These are phyloP conservation scores for Phytophthora fragariae DNA, from an alignment of 352 stramenopile species.

Conservation along the genomic window DNA sequence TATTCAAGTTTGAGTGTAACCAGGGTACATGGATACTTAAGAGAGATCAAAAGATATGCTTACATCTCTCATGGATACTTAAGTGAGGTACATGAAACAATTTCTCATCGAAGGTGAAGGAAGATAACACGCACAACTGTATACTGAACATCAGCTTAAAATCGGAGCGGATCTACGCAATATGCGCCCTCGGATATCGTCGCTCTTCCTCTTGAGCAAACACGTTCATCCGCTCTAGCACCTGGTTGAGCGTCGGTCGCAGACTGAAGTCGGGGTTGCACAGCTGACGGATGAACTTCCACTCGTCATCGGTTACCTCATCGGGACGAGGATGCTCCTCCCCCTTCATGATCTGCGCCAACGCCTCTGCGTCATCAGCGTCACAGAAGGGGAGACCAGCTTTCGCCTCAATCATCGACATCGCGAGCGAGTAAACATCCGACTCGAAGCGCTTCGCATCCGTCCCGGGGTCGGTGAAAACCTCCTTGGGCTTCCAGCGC, in stretches of 20 bases:
- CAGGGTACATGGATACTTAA: too few species aligned
- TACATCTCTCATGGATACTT: too few species aligned
- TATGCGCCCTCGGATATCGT: too few species aligned
- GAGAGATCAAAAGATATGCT: too few species aligned
- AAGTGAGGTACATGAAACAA: too few species aligned
- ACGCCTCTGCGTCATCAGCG: constrained; percentile 7
- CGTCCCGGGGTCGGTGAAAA: constrained; percentile 12
- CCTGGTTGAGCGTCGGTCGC: constrained; percentile 21
- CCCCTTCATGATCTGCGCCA: constrained; percentile 19
- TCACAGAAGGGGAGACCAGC: constrained; percentile 20
- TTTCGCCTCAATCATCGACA: constrained; percentile 41
- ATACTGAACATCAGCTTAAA: too few species aligned
- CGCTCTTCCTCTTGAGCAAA: constrained; percentile 15
- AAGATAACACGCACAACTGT: too few species aligned
- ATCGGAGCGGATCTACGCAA: too few species aligned
- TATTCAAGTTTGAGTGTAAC: not conserved
- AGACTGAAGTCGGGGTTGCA: constrained; percentile 19
- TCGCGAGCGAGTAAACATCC: constrained; percentile 40
- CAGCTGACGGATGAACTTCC: constrained; percentile 23
- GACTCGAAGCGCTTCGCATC: constrained; percentile 18
- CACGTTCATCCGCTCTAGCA: constrained; percentile 17
- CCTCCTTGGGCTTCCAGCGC: constrained; percentile 45
- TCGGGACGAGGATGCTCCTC: constrained; percentile 18
- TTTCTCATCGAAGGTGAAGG: too few species aligned
- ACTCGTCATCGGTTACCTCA: constrained; percentile 8